These are phyloP conservation scores for Sporisorium iseilematis-ciliati DNA, from an alignment of 1,284 basidiomycete species.

Conservation along the genomic window DNA sequence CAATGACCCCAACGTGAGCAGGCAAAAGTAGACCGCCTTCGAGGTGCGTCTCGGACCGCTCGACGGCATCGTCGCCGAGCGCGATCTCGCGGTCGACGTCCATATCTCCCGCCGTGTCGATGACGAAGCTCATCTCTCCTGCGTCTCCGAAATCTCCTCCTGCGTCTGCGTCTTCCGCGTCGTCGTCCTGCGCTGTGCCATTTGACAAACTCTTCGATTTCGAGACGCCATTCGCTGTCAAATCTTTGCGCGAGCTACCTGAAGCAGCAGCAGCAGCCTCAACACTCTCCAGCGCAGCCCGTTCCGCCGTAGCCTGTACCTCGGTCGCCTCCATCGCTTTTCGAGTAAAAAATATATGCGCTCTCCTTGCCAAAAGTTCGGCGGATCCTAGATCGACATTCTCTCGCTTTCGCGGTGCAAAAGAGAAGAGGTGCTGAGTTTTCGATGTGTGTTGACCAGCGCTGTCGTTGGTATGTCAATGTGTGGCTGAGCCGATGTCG, in stretches of 20 bases:
- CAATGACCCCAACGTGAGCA: slow-evolving; percentile 33
- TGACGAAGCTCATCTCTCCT: slow-evolving; percentile 43
- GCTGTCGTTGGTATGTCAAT: no score
- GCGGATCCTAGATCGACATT: no score
- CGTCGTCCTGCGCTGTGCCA: not conserved
- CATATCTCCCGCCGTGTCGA: slow-evolving; percentile 49
- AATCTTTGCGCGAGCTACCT: not conserved
- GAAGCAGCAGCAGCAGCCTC: slow-evolving; percentile 13
- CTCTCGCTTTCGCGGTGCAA: no score
- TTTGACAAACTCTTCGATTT: slow-evolving; percentile 4
- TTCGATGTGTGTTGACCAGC: no score
- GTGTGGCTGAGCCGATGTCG: no score
- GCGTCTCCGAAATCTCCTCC: slow-evolving; percentile 9
- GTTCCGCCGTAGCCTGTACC: slow-evolving; percentile 18
- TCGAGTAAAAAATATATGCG: no score
- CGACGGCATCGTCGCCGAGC: slow-evolving; percentile 23
- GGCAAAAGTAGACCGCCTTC: slow-evolving; percentile 43
- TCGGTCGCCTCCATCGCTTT: slow-evolving; percentile 18
- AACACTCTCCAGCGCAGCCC: slow-evolving; percentile 17
- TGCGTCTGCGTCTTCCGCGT: slow-evolving; percentile 8
- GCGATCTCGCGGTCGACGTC: slow-evolving; percentile 42
- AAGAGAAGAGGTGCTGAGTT: no score
- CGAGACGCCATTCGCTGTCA: not conserved
- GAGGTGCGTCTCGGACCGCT: slow-evolving; percentile 23
- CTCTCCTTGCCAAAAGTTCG: no score